Conservation (phyloP, 2,329 filamentous ascomycete species). For the Cladosporium halotolerans region DNA sequence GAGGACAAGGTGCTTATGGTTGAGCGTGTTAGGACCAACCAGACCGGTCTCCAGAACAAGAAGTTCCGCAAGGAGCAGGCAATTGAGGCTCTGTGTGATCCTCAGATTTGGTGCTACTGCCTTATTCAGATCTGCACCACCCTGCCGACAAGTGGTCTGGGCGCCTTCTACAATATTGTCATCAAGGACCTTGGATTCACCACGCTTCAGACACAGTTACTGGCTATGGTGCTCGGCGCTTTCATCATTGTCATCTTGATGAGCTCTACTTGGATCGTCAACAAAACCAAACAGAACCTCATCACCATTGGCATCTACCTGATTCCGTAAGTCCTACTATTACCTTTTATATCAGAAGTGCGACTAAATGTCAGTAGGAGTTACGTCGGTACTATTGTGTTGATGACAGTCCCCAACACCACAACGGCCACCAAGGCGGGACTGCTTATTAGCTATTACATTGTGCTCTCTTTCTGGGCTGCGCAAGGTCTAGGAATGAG, state of each 20-base stretch:
- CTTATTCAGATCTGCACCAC: constrained; percentile 64
- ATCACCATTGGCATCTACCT: constrained; percentile 60
- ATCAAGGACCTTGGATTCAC: constrained; percentile 64
- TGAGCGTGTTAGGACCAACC: constrained; percentile 41
- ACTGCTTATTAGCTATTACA: constrained; percentile 67
- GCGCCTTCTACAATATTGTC: constrained; percentile 68
- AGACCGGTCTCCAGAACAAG: constrained; percentile 42
- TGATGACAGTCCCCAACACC: constrained; percentile 61
- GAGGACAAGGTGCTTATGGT: constrained; percentile 51
- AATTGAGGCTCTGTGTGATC: constrained; percentile 55
- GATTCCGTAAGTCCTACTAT: constrained; percentile 49
- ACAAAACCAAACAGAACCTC: constrained; percentile 63
- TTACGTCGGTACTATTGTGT: constrained; percentile 63
- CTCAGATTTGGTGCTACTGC: constrained; percentile 45
- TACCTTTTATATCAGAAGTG: background rate
- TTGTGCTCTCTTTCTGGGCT: constrained; percentile 71
- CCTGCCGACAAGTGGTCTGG: constrained; percentile 65
- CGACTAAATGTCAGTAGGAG: constrained; percentile 41
- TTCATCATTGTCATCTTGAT: constrained; percentile 68
- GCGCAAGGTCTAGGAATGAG: constrained; percentile 37
- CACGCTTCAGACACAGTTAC: constrained; percentile 61
- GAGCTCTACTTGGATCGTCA: constrained; percentile 60
- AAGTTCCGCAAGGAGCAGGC: constrained; percentile 49
- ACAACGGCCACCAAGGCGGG: constrained; percentile 56
- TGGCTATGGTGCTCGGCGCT: constrained; percentile 68